Evolutionary conservation across 169 alveolate species (phyloP), one percentile per base, ranked within the genome.

Genomic region (Eimeria sp.): DNA sequence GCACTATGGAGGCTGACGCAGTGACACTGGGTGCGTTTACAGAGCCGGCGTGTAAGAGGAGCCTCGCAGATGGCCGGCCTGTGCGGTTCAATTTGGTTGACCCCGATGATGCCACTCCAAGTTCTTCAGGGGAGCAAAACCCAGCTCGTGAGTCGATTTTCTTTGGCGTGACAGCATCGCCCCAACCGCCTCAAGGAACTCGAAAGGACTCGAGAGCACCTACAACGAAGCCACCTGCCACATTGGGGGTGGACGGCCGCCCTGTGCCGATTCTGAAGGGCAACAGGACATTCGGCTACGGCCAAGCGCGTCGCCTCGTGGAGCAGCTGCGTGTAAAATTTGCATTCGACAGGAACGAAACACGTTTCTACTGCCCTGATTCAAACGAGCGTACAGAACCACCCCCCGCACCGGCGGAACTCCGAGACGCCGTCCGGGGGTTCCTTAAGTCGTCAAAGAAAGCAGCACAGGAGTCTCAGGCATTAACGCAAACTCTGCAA

Each of bases 301-400:
- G 60, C 25, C 93, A 85, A 43, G 93, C 80, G 82, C 93, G 93
- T 0, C 93, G 93, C 80, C 93, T 85, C 60, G 93, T 60, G 43
- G 93, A 85, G 60, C 82, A 85, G 13, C 93, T 85, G 30, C 93
- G 93, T 23, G 93, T 85, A 6, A 85, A 85, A 58, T 85, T 85
- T 62, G 93, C 93, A 33, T 58, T 85, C 77, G 93, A 85, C 93
- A 85, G 93, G 78, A 85, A 85, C 62, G 80, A 85, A n/a, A 40
- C 78, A 16, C 80, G 82, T 13, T 85, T 85, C 93, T 85, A 85
- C 27, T 85, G 93, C 62, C 93, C 93, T 33, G 93, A 85, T 43
- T 40, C 93, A 37, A 85, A 62, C 62, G 93, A 85, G 40, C 93
- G 43, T 23, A 62, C 64, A 20, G 93, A 85, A 49, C 93, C 93